Base-by-base conservation (phyloP, 805 yeast species). In the Lachancea mirantina region DNA sequence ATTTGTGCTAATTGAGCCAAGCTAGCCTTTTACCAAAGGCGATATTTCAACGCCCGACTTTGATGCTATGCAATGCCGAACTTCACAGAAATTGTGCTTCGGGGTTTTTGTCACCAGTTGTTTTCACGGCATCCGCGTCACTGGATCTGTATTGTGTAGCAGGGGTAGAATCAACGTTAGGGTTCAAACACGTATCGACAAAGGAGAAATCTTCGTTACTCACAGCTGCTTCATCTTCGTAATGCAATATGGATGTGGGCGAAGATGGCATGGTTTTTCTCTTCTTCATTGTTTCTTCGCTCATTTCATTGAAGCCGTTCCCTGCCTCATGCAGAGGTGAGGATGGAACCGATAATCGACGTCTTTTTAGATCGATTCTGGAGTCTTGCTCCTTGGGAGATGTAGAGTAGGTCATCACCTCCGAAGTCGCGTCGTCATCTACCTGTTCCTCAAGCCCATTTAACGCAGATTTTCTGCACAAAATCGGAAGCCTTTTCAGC, bases 181-280 rank as follows among this genome's bases (percentile, higher is more conserved):
- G 31, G n/a, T 37, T 27, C n/a, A 36, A 29, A 5, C 35, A 37
- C 14, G 30, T 20, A 17, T 35, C 34, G 30, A 36, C 32, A 17
- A 39, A 36, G 7, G 39, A 28, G n/a, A 30, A 40, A 25, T 38
- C 39, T 7, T 43, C 42, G 23, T 37, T 39, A 5, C 41, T 35
- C 31, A 46, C 44, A 7, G 21, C 39, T n/a, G 32, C 26, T n/a
- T 30, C 35, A 8, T 38, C 39, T 21, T 35, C 42, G 23, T 52
- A 53, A 13, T 41, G 46, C 29, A 48, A 53, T 49, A 50, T 49
- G 27, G 49, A 49, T 10, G 49, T 45, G 6, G 60, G 62, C 7
- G 59, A 54, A 2, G 60, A 54, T 9, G 60, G 59, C 41, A 57
- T 47, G 5, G 47, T 42, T 16, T 49, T 43, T 25, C 49, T 49